Conservation (phyloP, 225 moss, liverwort and hornwort genomes). For the Sphagnum tenellum region DNA sequence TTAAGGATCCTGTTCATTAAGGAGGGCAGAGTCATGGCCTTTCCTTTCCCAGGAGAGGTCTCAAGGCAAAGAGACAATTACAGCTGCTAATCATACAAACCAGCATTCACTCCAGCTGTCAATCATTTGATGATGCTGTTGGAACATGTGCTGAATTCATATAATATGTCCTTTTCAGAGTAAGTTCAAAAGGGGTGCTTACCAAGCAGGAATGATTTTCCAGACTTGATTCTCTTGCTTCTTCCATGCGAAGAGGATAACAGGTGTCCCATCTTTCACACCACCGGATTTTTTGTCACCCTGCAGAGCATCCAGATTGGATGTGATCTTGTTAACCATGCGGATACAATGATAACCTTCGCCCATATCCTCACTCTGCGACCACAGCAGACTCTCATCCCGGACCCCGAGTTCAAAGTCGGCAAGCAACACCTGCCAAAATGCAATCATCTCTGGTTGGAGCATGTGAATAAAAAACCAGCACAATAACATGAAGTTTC, state of each 20-base stretch:
- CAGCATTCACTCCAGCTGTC: too few species aligned
- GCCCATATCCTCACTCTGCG: slow-evolving; percentile 41
- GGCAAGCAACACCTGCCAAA: slow-evolving; percentile 26
- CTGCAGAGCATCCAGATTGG: slow-evolving; percentile 67
- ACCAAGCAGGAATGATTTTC: slow-evolving; percentile 41
- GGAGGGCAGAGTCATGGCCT: too few species aligned
- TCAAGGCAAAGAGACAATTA: too few species aligned
- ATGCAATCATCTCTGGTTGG: too few species aligned
- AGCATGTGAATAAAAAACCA: not conserved
- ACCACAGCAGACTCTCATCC: slow-evolving; percentile 57
- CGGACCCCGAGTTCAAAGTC: slow-evolving; percentile 23
- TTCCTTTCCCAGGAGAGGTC: too few species aligned
- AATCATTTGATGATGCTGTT: too few species aligned
- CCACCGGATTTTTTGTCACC: slow-evolving; percentile 64
- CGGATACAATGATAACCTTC: slow-evolving; percentile 69
- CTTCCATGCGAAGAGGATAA: slow-evolving; percentile 71
- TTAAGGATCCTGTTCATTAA: too few species aligned
- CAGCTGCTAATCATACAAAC: too few species aligned
- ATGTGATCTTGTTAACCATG: slow-evolving; percentile 37
- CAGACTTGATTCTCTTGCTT: slow-evolving; percentile 76
- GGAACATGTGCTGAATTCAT: too few species aligned
- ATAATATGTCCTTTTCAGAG: too few species aligned
- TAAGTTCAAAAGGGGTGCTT: too few species aligned
- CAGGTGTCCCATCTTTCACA: slow-evolving; percentile 51
- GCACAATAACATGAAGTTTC: not conserved